A percentile compares a stretch with the other conserved stretches of the same genome.
Evolutionary conservation across 352 stramenopile genomes (phyloP).

Genomic region (Thalassiosira hispida): DNA sequence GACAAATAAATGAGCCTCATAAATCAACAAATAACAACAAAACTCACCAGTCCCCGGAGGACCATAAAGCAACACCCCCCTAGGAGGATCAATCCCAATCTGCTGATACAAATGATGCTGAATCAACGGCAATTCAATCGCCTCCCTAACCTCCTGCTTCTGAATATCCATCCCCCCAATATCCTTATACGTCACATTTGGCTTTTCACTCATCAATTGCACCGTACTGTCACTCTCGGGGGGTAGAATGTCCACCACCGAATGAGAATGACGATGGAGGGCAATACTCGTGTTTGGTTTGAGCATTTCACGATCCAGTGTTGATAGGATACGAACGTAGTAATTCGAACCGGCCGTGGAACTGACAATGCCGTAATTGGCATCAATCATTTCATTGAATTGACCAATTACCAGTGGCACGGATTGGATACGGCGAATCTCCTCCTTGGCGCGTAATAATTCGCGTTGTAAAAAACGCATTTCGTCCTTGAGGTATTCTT

Average conservation of each 20-base stretch:
- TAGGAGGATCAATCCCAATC: too few relatives aligned
- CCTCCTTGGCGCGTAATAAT: slow-evolving; percentile 98
- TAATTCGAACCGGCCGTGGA: slow-evolving; percentile 98
- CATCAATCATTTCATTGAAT: slow-evolving; percentile 99
- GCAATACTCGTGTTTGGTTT: slow-evolving; percentile 99
- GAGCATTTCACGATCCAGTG: slow-evolving; percentile 97
- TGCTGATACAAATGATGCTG: too few relatives aligned
- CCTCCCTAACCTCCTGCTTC: too few relatives aligned
- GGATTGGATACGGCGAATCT: slow-evolving; percentile 99
- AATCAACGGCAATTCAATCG: too few relatives aligned
- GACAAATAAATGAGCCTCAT: too few relatives aligned
- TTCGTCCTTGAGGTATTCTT: slow-evolving; percentile 99
- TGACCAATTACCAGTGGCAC: slow-evolving; percentile 99
- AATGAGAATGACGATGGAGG: slow-evolving; percentile 97
- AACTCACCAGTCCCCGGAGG: slow-evolving; percentile 86
- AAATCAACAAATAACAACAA: too few relatives aligned
- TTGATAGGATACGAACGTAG: slow-evolving; percentile 98
- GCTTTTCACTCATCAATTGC: too few relatives aligned
- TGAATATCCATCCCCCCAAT: too few relatives aligned
- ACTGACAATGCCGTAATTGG: slow-evolving; percentile 98
- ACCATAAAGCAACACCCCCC: too few relatives aligned
- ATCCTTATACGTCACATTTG: too few relatives aligned
- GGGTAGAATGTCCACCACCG: slow-evolving; percentile 96
- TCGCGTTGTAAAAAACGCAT: slow-evolving; percentile 99
- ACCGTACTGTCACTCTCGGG: too few relatives aligned